Base-by-base conservation (phyloP, 106 monocot genomes). In the Dioscorea zingiberensis region DNA sequence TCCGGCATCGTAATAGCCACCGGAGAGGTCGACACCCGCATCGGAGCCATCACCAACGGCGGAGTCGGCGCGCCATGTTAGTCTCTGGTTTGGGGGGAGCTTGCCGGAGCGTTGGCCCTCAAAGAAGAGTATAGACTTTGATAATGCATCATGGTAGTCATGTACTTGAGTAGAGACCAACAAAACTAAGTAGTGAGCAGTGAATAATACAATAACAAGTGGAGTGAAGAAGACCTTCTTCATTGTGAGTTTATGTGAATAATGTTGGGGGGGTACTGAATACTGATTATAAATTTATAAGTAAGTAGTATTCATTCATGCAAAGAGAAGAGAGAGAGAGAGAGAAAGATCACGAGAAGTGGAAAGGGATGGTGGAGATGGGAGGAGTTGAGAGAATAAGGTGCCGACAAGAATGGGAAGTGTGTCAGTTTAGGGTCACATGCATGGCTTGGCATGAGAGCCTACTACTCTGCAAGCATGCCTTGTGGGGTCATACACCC, bases 1-100 rank as follows among this genome's bases (percentile, higher is more conserved):
- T 0, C 90, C 90, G 7, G 94, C 94, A 56, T 94, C 94, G 29
- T 94, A 90, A 72, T 94, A 94, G 2, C 94, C 94, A 7, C 94
- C 94, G 21, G 71, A 68, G 38, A 94, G 87, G 67, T 91, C 90
- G n/a, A 91, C 82, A 3, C 87, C 84, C 12, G 69, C 84, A 2
- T 67, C 59, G 2, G 56, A 59, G 5, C 94, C 94, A 48, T 94
- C 94, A 16, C 51, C 51, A 14, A 77, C 47, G 2, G 63, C 94
- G 2, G 94, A 94, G 66, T 90, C 76, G 11, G 77, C 63, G 21
- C 94, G 72, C 91, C 91, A 94, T 2, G 24, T 21, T 10, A 68
- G 66, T 17, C 83, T 57, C 69, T 94, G 94, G 44, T 62, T 73
- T 12, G 80, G 47, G 16, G 94, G 94, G 13, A 94, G 85, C 21